phyloP scores from a whole-genome alignment of 2,329 filamentous ascomycete genomes.

The Teratosphaeria gauchensis region DNA sequence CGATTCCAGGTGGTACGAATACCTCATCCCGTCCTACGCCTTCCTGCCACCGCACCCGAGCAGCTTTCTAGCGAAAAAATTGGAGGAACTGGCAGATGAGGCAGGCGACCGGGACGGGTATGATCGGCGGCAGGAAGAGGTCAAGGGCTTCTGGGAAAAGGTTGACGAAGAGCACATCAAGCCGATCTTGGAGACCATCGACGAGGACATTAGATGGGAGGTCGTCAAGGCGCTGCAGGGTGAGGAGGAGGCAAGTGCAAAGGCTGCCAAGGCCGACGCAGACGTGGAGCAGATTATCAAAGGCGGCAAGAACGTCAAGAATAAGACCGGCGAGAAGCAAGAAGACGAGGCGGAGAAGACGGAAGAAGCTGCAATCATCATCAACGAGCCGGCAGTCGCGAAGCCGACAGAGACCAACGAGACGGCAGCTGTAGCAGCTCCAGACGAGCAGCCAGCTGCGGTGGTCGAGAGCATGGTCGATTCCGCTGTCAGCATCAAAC shows the following conservation, averaged over 20 bases:
- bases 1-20: constrained; percentile 95
- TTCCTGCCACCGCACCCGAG: constrained; percentile 86
- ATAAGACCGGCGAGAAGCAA: not conserved
- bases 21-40: constrained; percentile 86
- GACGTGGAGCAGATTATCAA: constrained; percentile 26
- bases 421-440: constrained; percentile 2
- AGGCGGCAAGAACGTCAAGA: constrained; percentile 7
- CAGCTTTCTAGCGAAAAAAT: constrained; percentile 72
- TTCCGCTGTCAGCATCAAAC: not conserved
- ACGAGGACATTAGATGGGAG: constrained; percentile 52
- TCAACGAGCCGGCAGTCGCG: constrained; percentile 14
- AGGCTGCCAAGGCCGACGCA: constrained; percentile 23
- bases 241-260: constrained; percentile 26
- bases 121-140: constrained; percentile 61
- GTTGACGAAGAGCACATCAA: constrained; percentile 74
- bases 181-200: constrained; percentile 51
- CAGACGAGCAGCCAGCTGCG: constrained; percentile 3
- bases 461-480: constrained; percentile 3
- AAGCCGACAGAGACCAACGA: constrained; percentile 2
- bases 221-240: constrained; percentile 53
- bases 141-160: constrained; percentile 70
- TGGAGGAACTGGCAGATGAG: constrained; percentile 68
- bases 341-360: constrained; percentile 14
- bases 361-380: constrained; percentile 23
- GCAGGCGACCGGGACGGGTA: constrained; percentile 62